Base-by-base conservation (phyloP, 139 green algal genomes). In the Chlamydomonas schloesseri region DNA sequence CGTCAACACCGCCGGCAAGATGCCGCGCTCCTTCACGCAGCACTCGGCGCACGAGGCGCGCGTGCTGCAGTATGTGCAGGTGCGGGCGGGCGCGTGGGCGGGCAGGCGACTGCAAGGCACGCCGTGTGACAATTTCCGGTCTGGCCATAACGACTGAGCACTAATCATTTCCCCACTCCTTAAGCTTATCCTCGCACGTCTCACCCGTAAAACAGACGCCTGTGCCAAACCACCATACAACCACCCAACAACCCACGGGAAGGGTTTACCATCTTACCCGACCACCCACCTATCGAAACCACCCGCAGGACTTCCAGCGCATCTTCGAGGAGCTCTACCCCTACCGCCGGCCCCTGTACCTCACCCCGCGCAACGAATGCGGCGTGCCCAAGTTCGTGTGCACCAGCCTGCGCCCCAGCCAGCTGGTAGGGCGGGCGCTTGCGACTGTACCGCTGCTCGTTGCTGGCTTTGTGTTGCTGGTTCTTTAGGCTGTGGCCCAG, bases 351-450 rank as follows among this genome's bases (percentile, higher is more conserved):
- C 94, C 90, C 68, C 90, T 96, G 64, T 92, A 95, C 73, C 88
- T 98, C 11, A 75, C 78, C 21, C 94, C 95, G 0, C 79, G 84
- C 29, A 98, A 98, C 88, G 96, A 98, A 91, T 97, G 92, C 73
- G 93, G 92, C n/a, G 77, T 94, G 72, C 64, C 87, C 36, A 98
- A 98, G 93, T 93, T 97, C 60, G 90, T 98, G 67, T 98, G 96
- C 91, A 97, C 90, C 37, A 97, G 93, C 24, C 88, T 95, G 53
- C 85, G 95, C 2, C 94, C 94, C 21, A 94, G 91, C 28, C 73
- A 91, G 67, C 21, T 75, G 42, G 65, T 76, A 4, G 8, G 26
- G 46, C 31, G 36, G 29, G 70, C 21, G 10, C 17, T 21, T 50
- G 70, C 21, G 10, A n/a, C n/a, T 8, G 70, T 23, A 6, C 37